phyloP scores from a whole-genome alignment of 805 yeast species.

The Blastobotrys americana region DNA sequence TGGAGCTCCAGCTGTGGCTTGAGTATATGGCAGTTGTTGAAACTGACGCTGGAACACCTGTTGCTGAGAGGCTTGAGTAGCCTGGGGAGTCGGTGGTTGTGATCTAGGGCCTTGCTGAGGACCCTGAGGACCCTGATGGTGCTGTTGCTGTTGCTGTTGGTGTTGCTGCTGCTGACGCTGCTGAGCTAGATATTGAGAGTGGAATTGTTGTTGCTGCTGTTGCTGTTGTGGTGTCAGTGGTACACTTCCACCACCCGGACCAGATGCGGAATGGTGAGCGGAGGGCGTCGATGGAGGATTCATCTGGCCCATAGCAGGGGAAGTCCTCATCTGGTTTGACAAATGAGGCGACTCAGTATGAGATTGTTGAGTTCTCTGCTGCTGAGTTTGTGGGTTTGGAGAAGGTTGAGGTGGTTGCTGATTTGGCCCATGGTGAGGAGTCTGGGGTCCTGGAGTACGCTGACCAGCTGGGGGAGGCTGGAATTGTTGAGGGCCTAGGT shows the following conservation, averaged over 20 bases:
- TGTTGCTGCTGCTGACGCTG: constrained; percentile 8
- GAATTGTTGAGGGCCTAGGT: constrained; percentile 12
- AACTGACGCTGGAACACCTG: constrained; percentile 11
- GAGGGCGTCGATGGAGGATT: constrained; percentile 3
- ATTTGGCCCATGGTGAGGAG: constrained; percentile 1
- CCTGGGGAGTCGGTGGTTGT: no score
- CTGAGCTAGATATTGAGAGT: constrained; percentile 8
- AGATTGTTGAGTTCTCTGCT: neutral
- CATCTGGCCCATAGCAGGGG: constrained; percentile 8
- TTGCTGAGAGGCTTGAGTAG: constrained; percentile 3
- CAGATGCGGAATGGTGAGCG: no score
- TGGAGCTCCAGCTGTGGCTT: constrained; percentile 11
- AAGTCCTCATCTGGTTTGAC: constrained; percentile 4
- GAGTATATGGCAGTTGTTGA: constrained; percentile 8
- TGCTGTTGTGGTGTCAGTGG: constrained; percentile 11
- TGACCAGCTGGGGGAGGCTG: constrained; percentile 9
- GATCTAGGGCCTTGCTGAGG: constrained; percentile 5
- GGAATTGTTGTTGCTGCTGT: constrained; percentile 5
- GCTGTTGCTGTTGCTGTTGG: constrained; percentile 10
- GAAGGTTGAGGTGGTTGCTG: constrained; percentile 8
- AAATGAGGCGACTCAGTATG: constrained; percentile 1
- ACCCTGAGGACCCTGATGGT: constrained; percentile 4
- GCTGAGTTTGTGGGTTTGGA: constrained; percentile 7
- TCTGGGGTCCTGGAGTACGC: constrained; percentile 4
- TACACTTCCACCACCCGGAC: constrained; percentile 1